Conservation (phyloP, 192 early-diverging fungal genomes). For the Tieghemiomyces parasiticus region DNA sequence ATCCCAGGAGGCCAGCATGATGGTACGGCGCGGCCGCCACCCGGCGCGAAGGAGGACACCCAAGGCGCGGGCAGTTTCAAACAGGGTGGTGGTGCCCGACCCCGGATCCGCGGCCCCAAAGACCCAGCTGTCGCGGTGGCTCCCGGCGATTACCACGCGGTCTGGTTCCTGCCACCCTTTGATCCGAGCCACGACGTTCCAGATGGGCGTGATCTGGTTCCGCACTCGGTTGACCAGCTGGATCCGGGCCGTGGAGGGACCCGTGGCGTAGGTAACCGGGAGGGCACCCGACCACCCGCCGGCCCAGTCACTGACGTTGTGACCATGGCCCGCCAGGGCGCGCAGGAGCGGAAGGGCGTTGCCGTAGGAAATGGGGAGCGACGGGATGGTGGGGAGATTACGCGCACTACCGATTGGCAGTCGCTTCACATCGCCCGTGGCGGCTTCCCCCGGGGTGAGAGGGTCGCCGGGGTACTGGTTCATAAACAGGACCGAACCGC, state of each 20-base stretch:
- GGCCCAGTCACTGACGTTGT: slow-evolving; percentile 7
- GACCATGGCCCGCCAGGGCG: slow-evolving; percentile 31
- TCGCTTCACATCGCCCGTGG: slow-evolving; percentile 32
- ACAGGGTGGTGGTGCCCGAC: slow-evolving; percentile 38
- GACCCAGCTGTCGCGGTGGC: slow-evolving; percentile 52
- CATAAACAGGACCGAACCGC: slow-evolving; percentile 34
- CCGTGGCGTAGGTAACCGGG: slow-evolving; percentile 33
- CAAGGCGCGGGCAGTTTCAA: slow-evolving; percentile 34
- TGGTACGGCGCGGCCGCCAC: slow-evolving; percentile 43
- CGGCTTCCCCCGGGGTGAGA: slow-evolving; percentile 40
- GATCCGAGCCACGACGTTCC: slow-evolving; percentile 45
- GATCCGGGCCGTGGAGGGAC: slow-evolving; percentile 27
- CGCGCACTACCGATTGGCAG: slow-evolving; percentile 30
- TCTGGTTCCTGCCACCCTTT: slow-evolving; percentile 31
- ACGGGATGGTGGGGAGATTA: slow-evolving; percentile 37
- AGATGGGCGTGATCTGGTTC: slow-evolving; percentile 30
- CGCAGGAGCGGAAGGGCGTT: slow-evolving; percentile 38
- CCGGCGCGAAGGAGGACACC: slow-evolving; percentile 34
- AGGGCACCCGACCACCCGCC: slow-evolving; percentile 36
- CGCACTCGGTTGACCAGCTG: slow-evolving; percentile 35
- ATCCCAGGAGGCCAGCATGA: slow-evolving; percentile 46
- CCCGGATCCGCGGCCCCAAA: slow-evolving; percentile 44
- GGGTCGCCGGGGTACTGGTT: slow-evolving; percentile 38
- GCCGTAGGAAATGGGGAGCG: slow-evolving; percentile 43
- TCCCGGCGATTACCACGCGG: slow-evolving; percentile 36